These are phyloP conservation scores for Penicillium rolfsii DNA, from an alignment of 2,329 filamentous ascomycete genomes.

Conservation along the genomic window DNA sequence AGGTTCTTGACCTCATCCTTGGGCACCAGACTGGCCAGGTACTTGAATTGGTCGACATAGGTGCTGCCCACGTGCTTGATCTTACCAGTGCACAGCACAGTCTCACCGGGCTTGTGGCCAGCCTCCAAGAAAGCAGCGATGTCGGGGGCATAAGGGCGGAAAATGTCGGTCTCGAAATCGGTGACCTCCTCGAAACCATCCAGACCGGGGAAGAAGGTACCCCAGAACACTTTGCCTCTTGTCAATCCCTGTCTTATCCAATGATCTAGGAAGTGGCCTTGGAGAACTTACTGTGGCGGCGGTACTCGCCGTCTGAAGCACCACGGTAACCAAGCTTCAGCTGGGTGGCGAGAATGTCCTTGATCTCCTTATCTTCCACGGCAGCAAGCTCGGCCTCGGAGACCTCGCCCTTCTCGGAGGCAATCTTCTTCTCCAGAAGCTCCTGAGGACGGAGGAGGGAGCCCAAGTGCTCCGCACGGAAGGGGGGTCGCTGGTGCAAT, in stretches of 20 bases:
- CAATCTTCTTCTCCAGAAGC: constrained; percentile 62
- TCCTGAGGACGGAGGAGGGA: constrained; percentile 68
- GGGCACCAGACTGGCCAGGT: constrained; percentile 62
- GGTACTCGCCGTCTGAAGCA: constrained; percentile 71
- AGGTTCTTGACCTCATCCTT: constrained; percentile 65
- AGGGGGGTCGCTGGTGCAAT: constrained; percentile 58
- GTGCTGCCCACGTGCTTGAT: constrained; percentile 61
- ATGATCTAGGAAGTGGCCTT: not conserved
- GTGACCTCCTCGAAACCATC: constrained; percentile 59
- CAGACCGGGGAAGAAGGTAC: constrained; percentile 58
- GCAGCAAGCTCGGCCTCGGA: constrained; percentile 60
- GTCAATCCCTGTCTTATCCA: not conserved
- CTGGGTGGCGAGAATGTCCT: constrained; percentile 67
- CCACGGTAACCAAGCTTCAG: constrained; percentile 64
- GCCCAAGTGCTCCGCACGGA: constrained; percentile 73
- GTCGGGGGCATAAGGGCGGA: constrained; percentile 63
- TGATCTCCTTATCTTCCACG: constrained; percentile 68
- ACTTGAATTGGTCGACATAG: constrained; percentile 62
- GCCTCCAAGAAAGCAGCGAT: constrained; percentile 65
- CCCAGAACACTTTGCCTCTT: constrained; percentile 56
- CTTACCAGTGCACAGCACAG: constrained; percentile 61
- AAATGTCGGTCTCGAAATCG: constrained; percentile 55
- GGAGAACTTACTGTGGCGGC: constrained; percentile 45
- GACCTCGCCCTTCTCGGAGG: constrained; percentile 59
- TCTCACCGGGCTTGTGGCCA: constrained; percentile 59